Base-by-base conservation (phyloP, 257 asterid genomes). In the Penstemon eatonii region DNA sequence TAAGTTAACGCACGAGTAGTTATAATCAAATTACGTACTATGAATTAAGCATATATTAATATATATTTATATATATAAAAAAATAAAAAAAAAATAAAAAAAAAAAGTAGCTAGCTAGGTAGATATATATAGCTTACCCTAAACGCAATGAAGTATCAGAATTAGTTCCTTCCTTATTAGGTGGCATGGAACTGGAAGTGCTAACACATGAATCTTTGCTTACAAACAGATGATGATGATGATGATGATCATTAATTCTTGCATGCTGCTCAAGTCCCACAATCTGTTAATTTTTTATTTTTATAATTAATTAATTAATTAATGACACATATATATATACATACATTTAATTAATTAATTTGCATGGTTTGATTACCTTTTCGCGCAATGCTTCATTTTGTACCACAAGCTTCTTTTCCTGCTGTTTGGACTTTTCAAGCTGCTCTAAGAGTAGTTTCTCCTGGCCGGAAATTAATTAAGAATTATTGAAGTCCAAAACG, bases 341-440 rank as follows among this genome's bases (percentile, higher is more conserved):
- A 15, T 15, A 15, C 18, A 15, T 15, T 15, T 15, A 15, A 15
- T 15, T 15, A 15, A 15, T 15, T 15, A 15, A 15, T 15, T 15
- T 15, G 18, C 18, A 15, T 15, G 18, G 18, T 15, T 15, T 15
- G 18, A 56, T 40, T 83, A 86, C 97, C 86, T 91, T 80, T 69
- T 85, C 85, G 43, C 73, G 71, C 47, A 82, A 72, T 4, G 75
- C 82, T 78, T 86, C 85, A 75, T 90, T 86, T 72, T 90, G 92
- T 61, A 73, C 77, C 58, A 71, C 68, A 37, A 76, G 67, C 75
- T 80, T 84, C 70, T 76, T 75, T 72, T 81, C 87, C 94, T 88
- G 90, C 72, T 73, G 40, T 63, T 72, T 81, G 66, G 94, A 80
- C 47, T 74, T 82, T 68, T 88, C 90, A 54, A 90, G 70, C 81